A percentile compares a stretch with the other conserved stretches of the same genome.
Conservation (phyloP, 2,329 filamentous ascomycete genomes). For the Aspergillus viridinutans region DNA sequence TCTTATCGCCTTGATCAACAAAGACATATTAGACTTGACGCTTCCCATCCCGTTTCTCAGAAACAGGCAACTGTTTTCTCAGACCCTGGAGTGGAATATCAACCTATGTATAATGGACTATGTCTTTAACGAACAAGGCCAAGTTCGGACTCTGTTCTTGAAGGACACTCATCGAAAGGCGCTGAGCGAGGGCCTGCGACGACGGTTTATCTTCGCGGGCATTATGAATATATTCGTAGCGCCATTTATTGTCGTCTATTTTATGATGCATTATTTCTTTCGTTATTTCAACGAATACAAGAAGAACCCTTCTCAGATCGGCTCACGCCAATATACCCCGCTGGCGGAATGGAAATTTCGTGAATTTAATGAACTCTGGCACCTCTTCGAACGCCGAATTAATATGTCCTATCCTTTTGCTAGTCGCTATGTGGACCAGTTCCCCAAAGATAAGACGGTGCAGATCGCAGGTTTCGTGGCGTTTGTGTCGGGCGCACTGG, state of each 20-base stretch:
- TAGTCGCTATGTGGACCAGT: constrained; percentile 88
- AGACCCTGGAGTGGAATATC: constrained; percentile 87
- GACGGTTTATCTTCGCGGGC: constrained; percentile 76
- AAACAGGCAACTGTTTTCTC: constrained; percentile 77
- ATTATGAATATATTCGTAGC: constrained; percentile 81
- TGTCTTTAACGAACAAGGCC: constrained; percentile 84
- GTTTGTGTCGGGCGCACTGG: constrained; percentile 81
- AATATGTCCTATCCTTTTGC: constrained; percentile 96
- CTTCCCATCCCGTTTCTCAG: constrained; percentile 79
- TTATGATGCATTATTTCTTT: constrained; percentile 86
- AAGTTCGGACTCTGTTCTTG: constrained; percentile 80
- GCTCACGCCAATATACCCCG: constrained; percentile 86
- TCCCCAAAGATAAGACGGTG: constrained; percentile 90
- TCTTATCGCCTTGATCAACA: constrained; percentile 94
- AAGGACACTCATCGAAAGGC: constrained; percentile 75
- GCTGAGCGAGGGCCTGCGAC: constrained; percentile 71
- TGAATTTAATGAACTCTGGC: constrained; percentile 94
- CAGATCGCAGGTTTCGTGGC: constrained; percentile 79
- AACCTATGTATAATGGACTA: constrained; percentile 88
- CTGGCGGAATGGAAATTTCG: constrained; percentile 97
- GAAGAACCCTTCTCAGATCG: constrained; percentile 81
- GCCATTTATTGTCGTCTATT: constrained; percentile 81
- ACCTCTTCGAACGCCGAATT: constrained; percentile 82
- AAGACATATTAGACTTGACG: constrained; percentile 84
- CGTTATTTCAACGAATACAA: constrained; percentile 97